phyloP scores from a whole-genome alignment of 176 grass and related monocot species.

The Musa acuminata region DNA sequence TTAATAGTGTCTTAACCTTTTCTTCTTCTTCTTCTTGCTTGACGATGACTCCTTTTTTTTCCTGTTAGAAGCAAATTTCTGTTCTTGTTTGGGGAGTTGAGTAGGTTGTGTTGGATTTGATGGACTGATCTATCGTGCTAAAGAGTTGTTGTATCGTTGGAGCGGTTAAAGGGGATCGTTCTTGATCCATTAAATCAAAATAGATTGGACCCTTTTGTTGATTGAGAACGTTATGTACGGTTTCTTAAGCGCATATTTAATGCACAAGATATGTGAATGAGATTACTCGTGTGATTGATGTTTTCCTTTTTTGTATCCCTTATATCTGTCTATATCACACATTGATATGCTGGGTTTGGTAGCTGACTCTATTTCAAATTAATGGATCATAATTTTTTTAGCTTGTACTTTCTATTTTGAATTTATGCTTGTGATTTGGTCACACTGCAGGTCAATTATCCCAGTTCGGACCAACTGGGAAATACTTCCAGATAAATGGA shows the following conservation, averaged over 20 bases:
- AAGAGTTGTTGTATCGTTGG: not conserved
- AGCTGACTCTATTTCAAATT: not conserved
- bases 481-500: constrained; percentile 1
- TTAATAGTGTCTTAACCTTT: too few species aligned
- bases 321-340: not conserved
- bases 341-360: not conserved
- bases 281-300: not conserved
- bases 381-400: not conserved
- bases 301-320: not conserved
- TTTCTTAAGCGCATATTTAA: not conserved
- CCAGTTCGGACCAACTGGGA: constrained; percentile 7
- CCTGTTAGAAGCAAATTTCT: too few species aligned
- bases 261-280: not conserved
- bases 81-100: not conserved
- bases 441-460: constrained; percentile 1
- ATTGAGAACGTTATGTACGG: not conserved
- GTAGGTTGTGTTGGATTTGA: not conserved
- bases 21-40: too few species aligned
- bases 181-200: not conserved
- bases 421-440: not conserved
- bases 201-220: not conserved
- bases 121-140: not conserved
- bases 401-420: not conserved
- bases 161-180: not conserved
- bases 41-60: too few species aligned